Base-by-base conservation (phyloP, 768 basidiomycete species). In the Podaxis pistillaris region DNA sequence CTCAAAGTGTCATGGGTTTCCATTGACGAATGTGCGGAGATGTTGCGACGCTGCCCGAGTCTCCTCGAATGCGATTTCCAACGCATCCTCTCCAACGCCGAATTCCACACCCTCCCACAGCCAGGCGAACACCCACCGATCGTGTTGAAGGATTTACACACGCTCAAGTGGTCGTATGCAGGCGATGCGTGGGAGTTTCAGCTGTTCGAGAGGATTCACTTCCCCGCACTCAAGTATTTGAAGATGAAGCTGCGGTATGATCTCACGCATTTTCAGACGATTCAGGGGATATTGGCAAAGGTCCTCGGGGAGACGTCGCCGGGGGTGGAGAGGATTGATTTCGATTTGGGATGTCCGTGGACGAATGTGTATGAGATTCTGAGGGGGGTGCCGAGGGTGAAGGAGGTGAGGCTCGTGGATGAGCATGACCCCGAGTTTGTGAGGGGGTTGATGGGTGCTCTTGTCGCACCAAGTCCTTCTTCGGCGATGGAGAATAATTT, bases 311-410 rank as follows among this genome's bases (percentile, higher is more conserved):
- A 54, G 52, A 61, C 40, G 28, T 33, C 26, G 9, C 17, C n/a
- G 17, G 53, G 60, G 1, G 60, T 61, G 60, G 60, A 61, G 60
- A 41, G 41, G 40, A 15, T 61, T 7, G 60, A 61, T 41, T 55
- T 61, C n/a, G 60, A 61, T 36, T 36, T 61, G 53, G 60, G 60
- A 17, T 61, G 60, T 33, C 53, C 60, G 26, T 61, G 60, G 60
- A 24, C 19, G 26, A 33, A 47, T 55, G 53, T 55, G 26, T 54
- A n/a, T 41, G 60, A 61, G 52, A 55, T 61, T 30, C 40, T 61
- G 40, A 61, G 38, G 52, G 52, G 52, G n/a, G 53, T 61, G 52
- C 51, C 52, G 17, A 46, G 13, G 44, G 38, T 54, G 38, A 54
- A 26, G 44, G 60, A 54, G 17, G 24, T 61, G 40, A 33, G 60